Base-by-base conservation (phyloP, 495 filamentous ascomycete species). In the Achaetomiella virescens region DNA sequence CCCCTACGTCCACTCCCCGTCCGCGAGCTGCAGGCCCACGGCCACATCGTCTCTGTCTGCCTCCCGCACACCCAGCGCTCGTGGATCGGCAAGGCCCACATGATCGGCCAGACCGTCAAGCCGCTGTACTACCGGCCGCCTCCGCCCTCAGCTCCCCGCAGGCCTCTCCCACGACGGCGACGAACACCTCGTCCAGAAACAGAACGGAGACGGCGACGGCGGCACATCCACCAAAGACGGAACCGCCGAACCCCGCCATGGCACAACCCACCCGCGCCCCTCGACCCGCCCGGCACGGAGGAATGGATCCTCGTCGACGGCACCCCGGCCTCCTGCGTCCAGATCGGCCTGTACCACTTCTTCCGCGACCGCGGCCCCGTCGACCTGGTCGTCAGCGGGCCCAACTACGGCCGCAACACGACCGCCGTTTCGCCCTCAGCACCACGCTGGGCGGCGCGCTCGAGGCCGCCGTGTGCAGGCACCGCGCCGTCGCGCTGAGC, bases 21-120 rank as follows among this genome's bases (percentile, higher is more conserved):
- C 14, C 75, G 81, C 35, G 79, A 84, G 21, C 85, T 98, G 36
- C 88, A 93, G 71, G 63, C 72, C 29, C 81, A 82, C 17, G 89
- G 91, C 10, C 91, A 95, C 69, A 79, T 76, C 36, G 90, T 97
- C 55, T 92, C 88, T 2, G 91, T 97, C 40, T 82, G 93, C 55
- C 81, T 98, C 3, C 93, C 93, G 0, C 85, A 96, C 70, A 84
- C 84, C 10, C 93, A 98, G 71, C 86, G 91, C 45, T 95, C 89
- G 50, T 98, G 93, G 93, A 97, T 98, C 61, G 90, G 91, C 53
- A 98, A 98, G 75, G 93, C 93, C 20, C 92, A 97, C 67, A 84
- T 97, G 41, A 85, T 96, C 57, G 90, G 90, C 52, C 84, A 89
- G 62, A 85, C 86, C 18, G 81, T 95, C 38, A 88, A 86, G 55